A percentile compares a stretch with the other conserved stretches of the same genome.
Conservation (phyloP, 2,329 filamentous ascomycete genomes). For the Dothiorella sarmentorum region DNA sequence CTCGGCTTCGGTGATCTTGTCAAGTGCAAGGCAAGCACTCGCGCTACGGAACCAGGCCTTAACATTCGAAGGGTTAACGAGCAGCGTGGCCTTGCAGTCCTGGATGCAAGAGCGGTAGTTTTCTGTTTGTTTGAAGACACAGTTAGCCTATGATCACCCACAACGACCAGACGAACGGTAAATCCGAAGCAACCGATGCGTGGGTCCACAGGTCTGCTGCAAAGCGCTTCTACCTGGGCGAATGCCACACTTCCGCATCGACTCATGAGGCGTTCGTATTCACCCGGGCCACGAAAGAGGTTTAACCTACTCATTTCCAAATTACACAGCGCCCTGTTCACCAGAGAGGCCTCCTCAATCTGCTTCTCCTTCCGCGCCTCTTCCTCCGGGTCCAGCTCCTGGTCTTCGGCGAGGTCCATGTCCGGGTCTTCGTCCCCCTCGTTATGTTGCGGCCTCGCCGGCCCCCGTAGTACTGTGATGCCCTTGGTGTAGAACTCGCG, state of each 20-base stretch:
- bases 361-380: constrained; percentile 58
- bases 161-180: not conserved
- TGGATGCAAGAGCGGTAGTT: constrained; percentile 86
- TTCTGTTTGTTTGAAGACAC: constrained; percentile 48
- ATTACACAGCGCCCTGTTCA: constrained; percentile 88
- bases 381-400: constrained; percentile 55
- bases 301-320: constrained; percentile 66
- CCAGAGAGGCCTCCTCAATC: constrained; percentile 72
- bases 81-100: constrained; percentile 77
- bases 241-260: not conserved
- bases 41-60: constrained; percentile 91
- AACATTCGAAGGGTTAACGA: constrained; percentile 73
- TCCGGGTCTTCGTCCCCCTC: constrained; percentile 46
- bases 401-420: constrained; percentile 42
- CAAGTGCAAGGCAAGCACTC: constrained; percentile 71
- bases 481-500: constrained; percentile 90
- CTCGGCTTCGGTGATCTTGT: constrained; percentile 74
- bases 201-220: not conserved
- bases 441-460: constrained; percentile 51
- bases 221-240: not conserved
- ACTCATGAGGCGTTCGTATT: not conserved
- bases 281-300: not conserved
- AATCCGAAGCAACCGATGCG: not conserved
- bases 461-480: constrained; percentile 65
- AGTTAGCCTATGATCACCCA: not conserved